phyloP scores from a whole-genome alignment of 2,329 filamentous ascomycete species.

The Fusarium sterilihyphosum region DNA sequence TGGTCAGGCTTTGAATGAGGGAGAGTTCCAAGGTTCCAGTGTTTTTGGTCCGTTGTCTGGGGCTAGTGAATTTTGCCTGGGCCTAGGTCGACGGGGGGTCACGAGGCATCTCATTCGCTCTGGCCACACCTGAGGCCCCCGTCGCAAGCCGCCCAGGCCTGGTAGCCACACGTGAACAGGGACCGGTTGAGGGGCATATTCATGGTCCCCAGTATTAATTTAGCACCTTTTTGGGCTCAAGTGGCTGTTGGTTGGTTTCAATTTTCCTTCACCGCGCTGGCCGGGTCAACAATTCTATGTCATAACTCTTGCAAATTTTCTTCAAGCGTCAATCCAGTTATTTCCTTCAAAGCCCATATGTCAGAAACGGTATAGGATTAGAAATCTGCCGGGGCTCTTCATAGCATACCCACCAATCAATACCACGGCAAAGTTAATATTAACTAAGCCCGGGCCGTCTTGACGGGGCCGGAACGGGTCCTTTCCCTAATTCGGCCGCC shows the following conservation, averaged over 20 bases:
- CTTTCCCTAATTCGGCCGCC: constrained; percentile 26
- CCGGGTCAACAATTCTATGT: not conserved
- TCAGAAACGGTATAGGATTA: constrained; percentile 22
- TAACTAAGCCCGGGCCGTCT: constrained; percentile 28
- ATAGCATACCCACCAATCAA: constrained; percentile 8
- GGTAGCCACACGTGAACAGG: constrained; percentile 24
- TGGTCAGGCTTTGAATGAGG: constrained; percentile 31
- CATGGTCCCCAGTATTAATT: constrained; percentile 8
- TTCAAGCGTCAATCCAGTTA: not conserved
- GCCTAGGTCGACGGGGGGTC: constrained; percentile 16
- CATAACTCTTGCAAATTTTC: constrained; percentile 21
- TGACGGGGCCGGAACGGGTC: constrained; percentile 26
- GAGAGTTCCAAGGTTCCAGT: constrained; percentile 27
- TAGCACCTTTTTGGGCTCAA: constrained; percentile 1
- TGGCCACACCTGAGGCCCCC: constrained; percentile 21
- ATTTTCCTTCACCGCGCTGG: constrained; percentile 4
- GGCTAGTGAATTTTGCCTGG: constrained; percentile 34
- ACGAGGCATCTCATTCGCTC: constrained; percentile 34
- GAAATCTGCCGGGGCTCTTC: constrained; percentile 1
- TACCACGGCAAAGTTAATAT: constrained; percentile 11
- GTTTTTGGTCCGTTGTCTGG: constrained; percentile 34
- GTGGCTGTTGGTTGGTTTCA: constrained; percentile 9
- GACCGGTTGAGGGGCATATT: constrained; percentile 20
- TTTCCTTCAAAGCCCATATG: not conserved
- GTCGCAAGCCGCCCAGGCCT: constrained; percentile 11